These are phyloP conservation scores for Colletotrichum eleusines DNA, from an alignment of 2,329 filamentous ascomycete genomes.

Conservation along the genomic window DNA sequence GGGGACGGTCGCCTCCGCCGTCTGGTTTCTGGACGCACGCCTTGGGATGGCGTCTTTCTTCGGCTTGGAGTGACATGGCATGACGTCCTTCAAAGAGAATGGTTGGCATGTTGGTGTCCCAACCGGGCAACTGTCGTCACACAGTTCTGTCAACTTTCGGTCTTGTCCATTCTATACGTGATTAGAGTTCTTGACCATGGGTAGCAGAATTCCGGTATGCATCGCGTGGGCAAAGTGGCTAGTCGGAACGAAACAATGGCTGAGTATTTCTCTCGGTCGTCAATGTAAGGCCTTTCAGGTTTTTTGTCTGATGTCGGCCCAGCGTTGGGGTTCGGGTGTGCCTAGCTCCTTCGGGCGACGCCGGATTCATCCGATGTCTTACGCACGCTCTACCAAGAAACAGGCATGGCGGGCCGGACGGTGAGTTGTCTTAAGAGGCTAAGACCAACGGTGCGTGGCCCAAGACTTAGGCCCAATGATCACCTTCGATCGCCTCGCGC, in stretches of 20 bases:
- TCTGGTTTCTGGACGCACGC: not conserved
- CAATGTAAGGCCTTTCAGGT: not conserved
- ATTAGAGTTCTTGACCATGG: not conserved
- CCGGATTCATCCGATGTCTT: conserved; percentile 5
- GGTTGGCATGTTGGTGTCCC: not conserved
- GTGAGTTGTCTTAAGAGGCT: conserved; percentile 27
- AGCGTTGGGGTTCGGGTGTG: conserved; percentile 14
- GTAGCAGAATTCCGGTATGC: not conserved
- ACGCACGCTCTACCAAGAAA: not conserved
- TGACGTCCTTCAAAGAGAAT: not conserved
- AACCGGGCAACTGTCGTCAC: too few species aligned
- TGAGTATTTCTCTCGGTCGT: not conserved
- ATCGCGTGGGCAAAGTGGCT: not conserved
- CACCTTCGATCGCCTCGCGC: not conserved
- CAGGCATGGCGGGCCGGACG: not conserved
- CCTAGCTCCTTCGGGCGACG: not conserved
- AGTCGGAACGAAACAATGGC: not conserved
- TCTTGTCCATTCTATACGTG: too few species aligned
- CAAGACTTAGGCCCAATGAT: not conserved
- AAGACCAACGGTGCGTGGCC: conserved; percentile 2
- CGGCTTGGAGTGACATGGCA: not conserved
- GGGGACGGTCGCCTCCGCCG: conserved; percentile 11
- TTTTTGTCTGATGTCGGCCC: conserved; percentile 9
- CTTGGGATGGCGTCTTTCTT: not conserved
- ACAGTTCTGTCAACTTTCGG: too few species aligned